Evolutionary conservation across 2,329 filamentous ascomycete species (phyloP).

Genomic region (Exophiala alcalophila): DNA sequence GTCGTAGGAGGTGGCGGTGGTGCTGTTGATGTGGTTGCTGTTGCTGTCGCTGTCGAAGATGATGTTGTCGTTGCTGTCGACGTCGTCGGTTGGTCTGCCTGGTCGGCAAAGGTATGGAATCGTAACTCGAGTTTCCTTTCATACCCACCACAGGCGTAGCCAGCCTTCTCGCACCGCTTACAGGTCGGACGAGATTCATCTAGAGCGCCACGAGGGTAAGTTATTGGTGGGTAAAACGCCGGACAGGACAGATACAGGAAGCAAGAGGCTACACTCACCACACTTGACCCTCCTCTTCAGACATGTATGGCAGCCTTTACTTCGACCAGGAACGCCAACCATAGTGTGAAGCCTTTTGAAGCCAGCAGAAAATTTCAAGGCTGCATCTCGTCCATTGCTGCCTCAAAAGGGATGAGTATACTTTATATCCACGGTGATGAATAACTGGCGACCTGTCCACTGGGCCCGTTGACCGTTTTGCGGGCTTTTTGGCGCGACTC

Average conservation of each 20-base stretch:
- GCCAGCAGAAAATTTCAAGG: conserved; percentile 5
- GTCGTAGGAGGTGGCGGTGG: not conserved
- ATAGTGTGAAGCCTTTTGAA: conserved; percentile 11
- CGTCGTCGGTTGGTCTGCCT: conserved; percentile 1
- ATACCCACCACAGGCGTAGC: conserved; percentile 21
- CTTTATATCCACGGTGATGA: conserved; percentile 14
- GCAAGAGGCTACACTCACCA: conserved; percentile 14
- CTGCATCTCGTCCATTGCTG: conserved; percentile 20
- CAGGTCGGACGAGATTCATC: conserved; percentile 23
- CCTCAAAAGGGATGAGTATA: conserved; percentile 15
- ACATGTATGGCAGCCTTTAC: conserved; percentile 27
- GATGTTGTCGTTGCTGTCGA: conserved; percentile 1
- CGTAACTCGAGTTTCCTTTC: conserved; percentile 23
- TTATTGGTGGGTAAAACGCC: conserved; percentile 6
- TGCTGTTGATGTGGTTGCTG: not conserved
- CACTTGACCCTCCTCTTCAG: conserved; percentile 26
- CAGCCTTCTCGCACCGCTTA: conserved; percentile 24
- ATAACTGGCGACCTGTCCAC: conserved; percentile 1
- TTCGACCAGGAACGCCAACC: conserved; percentile 27
- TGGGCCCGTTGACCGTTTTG: too few relatives aligned
- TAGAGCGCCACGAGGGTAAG: conserved; percentile 13
- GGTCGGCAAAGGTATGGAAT: conserved; percentile 20
- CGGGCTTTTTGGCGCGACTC: too few relatives aligned
- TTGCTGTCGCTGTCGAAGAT: conserved; percentile 12
- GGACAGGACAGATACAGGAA: not conserved